phyloP scores from a whole-genome alignment of 2,329 filamentous ascomycete species.

The Arthrinium phaeospermum region DNA sequence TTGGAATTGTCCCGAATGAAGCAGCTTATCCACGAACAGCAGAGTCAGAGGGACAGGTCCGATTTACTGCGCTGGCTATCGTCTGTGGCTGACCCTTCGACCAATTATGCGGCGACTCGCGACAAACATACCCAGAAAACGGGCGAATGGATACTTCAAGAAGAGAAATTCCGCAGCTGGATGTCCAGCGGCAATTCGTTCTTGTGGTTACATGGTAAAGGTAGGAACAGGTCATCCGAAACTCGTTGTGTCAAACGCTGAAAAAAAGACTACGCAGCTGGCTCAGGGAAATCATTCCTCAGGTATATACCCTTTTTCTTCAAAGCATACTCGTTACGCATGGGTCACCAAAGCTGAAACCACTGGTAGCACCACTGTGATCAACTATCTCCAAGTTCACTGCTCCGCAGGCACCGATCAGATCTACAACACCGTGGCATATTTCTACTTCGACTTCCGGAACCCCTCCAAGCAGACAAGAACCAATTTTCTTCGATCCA shows the following conservation, averaged over 20 bases:
- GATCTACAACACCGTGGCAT: not conserved
- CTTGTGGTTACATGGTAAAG: not conserved
- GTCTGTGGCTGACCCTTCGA: not conserved
- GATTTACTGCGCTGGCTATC: not conserved
- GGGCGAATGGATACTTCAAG: not conserved
- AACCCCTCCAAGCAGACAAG: not conserved
- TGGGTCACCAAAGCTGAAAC: not conserved
- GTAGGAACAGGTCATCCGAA: not conserved
- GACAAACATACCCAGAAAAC: not conserved
- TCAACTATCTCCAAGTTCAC: not conserved
- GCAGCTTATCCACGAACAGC: not conserved
- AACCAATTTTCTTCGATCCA: not conserved
- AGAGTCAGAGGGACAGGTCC: not conserved
- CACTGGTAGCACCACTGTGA: not conserved
- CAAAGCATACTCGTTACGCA: not conserved
- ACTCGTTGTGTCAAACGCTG: not conserved
- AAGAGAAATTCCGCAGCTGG: not conserved
- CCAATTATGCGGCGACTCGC: not conserved
- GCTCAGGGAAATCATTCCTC: not conserved
- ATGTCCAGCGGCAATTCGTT: not conserved
- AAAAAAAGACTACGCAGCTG: not conserved
- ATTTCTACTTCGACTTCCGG: not conserved
- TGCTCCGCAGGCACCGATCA: not conserved
- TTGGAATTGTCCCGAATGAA: not conserved
- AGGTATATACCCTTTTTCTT: not conserved